phyloP scores from a whole-genome alignment of 2,329 filamentous ascomycete species.

The Aciculosporium take region DNA sequence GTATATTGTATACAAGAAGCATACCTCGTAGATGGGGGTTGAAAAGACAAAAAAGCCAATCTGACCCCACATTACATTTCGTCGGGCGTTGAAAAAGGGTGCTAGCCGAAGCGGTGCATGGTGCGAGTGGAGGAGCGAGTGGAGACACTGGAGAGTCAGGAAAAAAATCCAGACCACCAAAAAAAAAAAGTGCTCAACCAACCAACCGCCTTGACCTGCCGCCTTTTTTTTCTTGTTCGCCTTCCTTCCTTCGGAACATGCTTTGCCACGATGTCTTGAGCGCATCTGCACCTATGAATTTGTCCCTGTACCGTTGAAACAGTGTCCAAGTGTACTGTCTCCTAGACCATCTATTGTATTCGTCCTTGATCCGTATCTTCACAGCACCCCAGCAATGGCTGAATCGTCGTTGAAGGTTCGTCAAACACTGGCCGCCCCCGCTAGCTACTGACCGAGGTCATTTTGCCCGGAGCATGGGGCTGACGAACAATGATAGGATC shows the following conservation, averaged over 20 bases:
- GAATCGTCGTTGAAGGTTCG: conserved; percentile 34
- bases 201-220: conserved; percentile 8
- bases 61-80: too few species aligned
- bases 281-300: background rate
- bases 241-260: background rate
- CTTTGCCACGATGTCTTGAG: background rate
- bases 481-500: conserved; percentile 28
- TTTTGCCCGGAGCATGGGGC: conserved; percentile 2
- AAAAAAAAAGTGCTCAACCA: conserved; percentile 7
- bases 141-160: conserved; percentile 2
- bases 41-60: too few species aligned
- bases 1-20: too few species aligned
- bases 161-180: conserved; percentile 8
- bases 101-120: conserved; percentile 1
- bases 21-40: too few species aligned
- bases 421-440: conserved; percentile 17
- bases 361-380: background rate
- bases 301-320: background rate
- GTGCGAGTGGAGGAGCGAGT: background rate
- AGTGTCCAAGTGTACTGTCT: background rate
- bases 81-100: too few species aligned
- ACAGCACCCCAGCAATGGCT: conserved; percentile 21
- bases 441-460: conserved; percentile 7
- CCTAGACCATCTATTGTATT: background rate
- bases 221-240: background rate